phyloP scores from a whole-genome alignment of 257 asterid species.

The Nicotiana attenuata region DNA sequence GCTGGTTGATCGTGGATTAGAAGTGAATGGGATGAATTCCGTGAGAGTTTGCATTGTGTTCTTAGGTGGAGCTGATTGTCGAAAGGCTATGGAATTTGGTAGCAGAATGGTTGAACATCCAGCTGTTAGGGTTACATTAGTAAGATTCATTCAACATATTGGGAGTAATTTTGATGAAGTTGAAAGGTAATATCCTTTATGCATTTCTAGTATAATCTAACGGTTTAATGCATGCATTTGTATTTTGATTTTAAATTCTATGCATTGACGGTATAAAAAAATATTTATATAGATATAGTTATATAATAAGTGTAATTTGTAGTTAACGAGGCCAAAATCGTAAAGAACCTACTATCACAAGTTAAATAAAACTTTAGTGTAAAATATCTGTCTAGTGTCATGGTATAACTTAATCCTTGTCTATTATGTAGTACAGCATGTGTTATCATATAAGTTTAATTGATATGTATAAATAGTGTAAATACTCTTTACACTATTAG shows the following conservation, averaged over 20 bases:
- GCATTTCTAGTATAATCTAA: not conserved
- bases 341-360: too few species aligned
- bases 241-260: not conserved
- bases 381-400: too few species aligned
- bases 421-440: too few species aligned
- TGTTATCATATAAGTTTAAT: too few species aligned
- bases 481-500: too few species aligned
- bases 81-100: conserved; percentile 41
- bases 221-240: conserved; percentile 15
- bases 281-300: not conserved
- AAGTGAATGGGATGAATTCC: not conserved
- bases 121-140: conserved; percentile 27
- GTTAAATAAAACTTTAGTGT: too few species aligned
- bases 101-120: conserved; percentile 56
- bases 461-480: too few species aligned
- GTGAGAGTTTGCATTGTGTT: conserved; percentile 39
- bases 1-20: conserved; percentile 33
- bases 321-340: not conserved
- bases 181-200: conserved; percentile 3
- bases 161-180: conserved; percentile 3
- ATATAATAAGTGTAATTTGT: not conserved
- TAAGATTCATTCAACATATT: conserved; percentile 21
- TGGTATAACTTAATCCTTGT: too few species aligned
- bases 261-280: not conserved
- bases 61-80: conserved; percentile 52